A percentile compares a stretch with the other conserved stretches of the same genome.
phyloP scores from a whole-genome alignment of 2,329 filamentous ascomycete species.

The Endothia cerciana region DNA sequence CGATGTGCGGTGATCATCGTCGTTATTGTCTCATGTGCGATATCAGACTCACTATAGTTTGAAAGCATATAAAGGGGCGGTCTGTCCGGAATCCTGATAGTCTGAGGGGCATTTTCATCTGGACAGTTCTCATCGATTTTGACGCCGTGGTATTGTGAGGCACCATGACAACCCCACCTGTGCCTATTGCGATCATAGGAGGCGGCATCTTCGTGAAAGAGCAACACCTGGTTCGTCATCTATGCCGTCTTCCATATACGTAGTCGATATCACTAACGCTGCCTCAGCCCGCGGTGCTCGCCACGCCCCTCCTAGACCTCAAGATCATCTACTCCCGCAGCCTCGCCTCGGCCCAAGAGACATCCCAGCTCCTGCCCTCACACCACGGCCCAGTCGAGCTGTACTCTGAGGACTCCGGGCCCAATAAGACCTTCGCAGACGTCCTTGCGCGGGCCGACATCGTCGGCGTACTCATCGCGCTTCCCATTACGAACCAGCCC shows the following conservation, averaged over 20 bases:
- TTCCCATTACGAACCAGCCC: slow-evolving; percentile 64
- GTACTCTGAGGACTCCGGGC: slow-evolving; percentile 58
- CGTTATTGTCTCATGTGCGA: neutral
- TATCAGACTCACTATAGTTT: neutral
- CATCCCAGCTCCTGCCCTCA: slow-evolving; percentile 38
- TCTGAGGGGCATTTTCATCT: neutral
- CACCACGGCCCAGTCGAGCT: slow-evolving; percentile 43
- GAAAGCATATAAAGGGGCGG: neutral
- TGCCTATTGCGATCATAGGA: slow-evolving; percentile 59
- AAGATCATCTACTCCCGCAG: slow-evolving; percentile 67
- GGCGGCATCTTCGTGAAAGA: slow-evolving; percentile 65
- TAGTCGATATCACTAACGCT: slow-evolving; percentile 1
- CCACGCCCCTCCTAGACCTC: slow-evolving; percentile 47
- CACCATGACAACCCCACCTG: slow-evolving; percentile 11
- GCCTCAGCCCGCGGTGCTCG: slow-evolving; percentile 28
- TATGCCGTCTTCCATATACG: neutral
- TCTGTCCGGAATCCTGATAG: neutral
- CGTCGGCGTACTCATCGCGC: slow-evolving; percentile 56
- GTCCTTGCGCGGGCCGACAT: slow-evolving; percentile 56
- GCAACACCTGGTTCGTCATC: slow-evolving; percentile 55
- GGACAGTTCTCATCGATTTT: neutral
- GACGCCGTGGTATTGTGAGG: too few species aligned
- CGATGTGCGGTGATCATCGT: neutral
- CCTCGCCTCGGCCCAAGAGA: slow-evolving; percentile 53
- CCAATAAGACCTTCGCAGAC: slow-evolving; percentile 48